A percentile compares a stretch with the other conserved stretches of the same genome.
Conservation (phyloP, 768 basidiomycete genomes). For the Thelephora ganbajun region DNA sequence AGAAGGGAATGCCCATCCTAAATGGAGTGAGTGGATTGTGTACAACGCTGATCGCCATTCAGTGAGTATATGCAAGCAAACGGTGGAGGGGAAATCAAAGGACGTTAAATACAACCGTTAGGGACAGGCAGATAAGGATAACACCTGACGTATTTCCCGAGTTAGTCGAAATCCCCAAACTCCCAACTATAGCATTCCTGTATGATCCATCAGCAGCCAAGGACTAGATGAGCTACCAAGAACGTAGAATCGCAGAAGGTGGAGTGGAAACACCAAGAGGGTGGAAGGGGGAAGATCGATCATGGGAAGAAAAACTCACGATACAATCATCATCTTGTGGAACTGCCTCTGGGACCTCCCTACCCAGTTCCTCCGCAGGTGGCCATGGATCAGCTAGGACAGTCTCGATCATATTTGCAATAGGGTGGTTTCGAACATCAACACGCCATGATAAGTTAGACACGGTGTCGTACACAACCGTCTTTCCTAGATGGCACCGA, state of each 20-base stretch:
- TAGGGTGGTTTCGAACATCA: conserved; percentile 55
- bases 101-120: too few relatives aligned
- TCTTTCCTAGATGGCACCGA: conserved; percentile 77
- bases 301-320: conserved; percentile 23
- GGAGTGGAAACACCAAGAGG: too few relatives aligned
- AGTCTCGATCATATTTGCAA: conserved; percentile 57
- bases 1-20: too few relatives aligned
- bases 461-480: conserved; percentile 78
- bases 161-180: conserved; percentile 27
- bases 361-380: conserved; percentile 18
- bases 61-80: too few relatives aligned
- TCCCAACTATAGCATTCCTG: conserved; percentile 72
- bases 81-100: too few relatives aligned
- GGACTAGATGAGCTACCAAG: not conserved
- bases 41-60: too few relatives aligned
- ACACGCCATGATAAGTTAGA: conserved; percentile 69
- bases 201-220: not conserved
- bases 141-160: too few relatives aligned
- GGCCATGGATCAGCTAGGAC: conserved; percentile 40
- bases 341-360: conserved; percentile 28
- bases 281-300: not conserved
- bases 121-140: too few relatives aligned
- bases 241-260: not conserved
- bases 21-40: too few relatives aligned
- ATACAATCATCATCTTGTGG: conserved; percentile 51